A percentile compares a stretch with the other conserved stretches of the same genome.
phyloP scores from a whole-genome alignment of 352 stramenopile species.

The Pythium sp. region DNA sequence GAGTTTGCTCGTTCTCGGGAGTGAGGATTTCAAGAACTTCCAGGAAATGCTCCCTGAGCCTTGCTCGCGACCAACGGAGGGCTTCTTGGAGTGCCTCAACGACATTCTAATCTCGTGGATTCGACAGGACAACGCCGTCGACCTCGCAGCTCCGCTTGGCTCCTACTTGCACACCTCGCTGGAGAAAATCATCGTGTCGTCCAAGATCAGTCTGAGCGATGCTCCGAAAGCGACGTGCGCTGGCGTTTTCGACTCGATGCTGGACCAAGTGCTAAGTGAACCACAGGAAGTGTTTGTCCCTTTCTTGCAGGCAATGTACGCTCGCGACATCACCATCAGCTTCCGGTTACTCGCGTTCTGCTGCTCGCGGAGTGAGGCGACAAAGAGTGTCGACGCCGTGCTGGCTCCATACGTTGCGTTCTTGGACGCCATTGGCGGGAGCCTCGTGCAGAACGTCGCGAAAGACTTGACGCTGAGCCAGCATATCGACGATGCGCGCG shows the following conservation, averaged over 20 bases:
- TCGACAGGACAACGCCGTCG: constrained; percentile 67
- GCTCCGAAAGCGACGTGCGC: constrained; percentile 61
- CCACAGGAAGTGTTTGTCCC: constrained; percentile 66
- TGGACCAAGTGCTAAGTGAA: constrained; percentile 79
- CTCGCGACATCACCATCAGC: constrained; percentile 66
- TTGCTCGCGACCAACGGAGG: constrained; percentile 56
- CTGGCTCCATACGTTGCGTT: constrained; percentile 68
- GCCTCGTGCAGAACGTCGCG: constrained; percentile 43
- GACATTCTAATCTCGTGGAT: constrained; percentile 85
- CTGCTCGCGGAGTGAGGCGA: constrained; percentile 42
- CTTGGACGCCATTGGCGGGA: constrained; percentile 49
- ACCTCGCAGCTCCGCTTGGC: constrained; percentile 56
- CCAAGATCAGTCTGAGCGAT: constrained; percentile 60
- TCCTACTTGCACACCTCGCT: constrained; percentile 63
- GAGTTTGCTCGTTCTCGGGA: constrained; percentile 53
- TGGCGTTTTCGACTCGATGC: constrained; percentile 72
- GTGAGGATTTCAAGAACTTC: constrained; percentile 79
- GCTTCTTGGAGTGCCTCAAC: constrained; percentile 78
- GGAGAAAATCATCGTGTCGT: constrained; percentile 76
- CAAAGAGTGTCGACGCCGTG: constrained; percentile 52
- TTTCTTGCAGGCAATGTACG: constrained; percentile 80
- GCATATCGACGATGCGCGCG: constrained; percentile 77
- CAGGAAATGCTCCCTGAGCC: constrained; percentile 69
- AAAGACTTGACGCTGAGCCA: constrained; percentile 74
- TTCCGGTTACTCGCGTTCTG: constrained; percentile 78